Conservation (phyloP, 768 basidiomycete species). For the Pleurotus giganteus region DNA sequence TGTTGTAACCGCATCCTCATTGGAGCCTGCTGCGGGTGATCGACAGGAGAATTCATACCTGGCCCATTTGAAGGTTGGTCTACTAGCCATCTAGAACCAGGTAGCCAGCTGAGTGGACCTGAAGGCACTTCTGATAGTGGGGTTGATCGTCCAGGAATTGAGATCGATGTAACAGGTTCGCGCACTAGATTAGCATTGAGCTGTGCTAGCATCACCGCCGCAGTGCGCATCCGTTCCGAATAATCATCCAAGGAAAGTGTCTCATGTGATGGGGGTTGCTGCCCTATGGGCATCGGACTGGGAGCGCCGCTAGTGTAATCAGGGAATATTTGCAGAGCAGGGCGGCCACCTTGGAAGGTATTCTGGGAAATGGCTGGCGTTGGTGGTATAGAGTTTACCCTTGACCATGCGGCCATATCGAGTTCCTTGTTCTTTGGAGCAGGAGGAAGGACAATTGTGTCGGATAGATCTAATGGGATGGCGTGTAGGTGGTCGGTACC, state of each 20-base stretch:
- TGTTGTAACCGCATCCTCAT: conserved; percentile 73
- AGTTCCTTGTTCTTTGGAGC: conserved; percentile 87
- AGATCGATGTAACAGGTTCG: conserved; percentile 39
- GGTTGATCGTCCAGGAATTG: conserved; percentile 10
- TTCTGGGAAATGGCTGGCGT: conserved; percentile 19
- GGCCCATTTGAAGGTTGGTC: conserved; percentile 16
- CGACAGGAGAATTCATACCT: conserved; percentile 3
- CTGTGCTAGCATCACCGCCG: conserved; percentile 97
- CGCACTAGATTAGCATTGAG: conserved; percentile 78
- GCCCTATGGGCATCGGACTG: conserved; percentile 8
- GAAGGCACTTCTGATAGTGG: conserved; percentile 16
- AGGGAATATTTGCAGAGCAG: conserved; percentile 1
- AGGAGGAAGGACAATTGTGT: conserved; percentile 79
- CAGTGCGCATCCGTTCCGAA: conserved; percentile 97
- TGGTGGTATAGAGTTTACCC: conserved; percentile 47
- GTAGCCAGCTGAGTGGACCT: conserved; percentile 47
- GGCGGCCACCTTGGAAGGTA: conserved; percentile 17
- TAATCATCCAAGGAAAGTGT: conserved; percentile 89
- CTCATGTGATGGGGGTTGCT: neutral
- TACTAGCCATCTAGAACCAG: conserved; percentile 53
- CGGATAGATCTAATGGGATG: conserved; percentile 72
- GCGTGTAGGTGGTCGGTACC: conserved; percentile 74
- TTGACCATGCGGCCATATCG: conserved; percentile 83
- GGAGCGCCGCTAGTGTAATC: conserved; percentile 8
- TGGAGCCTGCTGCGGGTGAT: conserved; percentile 19